Conservation (phyloP, 2,329 filamentous ascomycete species). For the Teratosphaeria gauchensis region DNA sequence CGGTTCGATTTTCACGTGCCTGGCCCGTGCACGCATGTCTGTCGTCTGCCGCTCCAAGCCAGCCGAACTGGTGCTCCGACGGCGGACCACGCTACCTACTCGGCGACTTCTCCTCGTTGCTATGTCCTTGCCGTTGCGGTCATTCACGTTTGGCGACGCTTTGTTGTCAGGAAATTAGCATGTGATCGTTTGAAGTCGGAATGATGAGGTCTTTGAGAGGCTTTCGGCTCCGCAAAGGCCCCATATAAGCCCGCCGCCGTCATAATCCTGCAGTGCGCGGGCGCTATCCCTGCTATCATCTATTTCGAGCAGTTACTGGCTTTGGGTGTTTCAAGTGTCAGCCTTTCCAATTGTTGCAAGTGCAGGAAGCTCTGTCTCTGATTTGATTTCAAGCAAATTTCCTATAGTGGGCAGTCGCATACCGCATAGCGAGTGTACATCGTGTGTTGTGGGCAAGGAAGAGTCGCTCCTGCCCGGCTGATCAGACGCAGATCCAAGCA, state of each 20-base stretch:
- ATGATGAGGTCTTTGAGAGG: neutral
- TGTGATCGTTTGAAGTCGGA: neutral
- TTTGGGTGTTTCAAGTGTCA: neutral
- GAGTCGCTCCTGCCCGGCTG: neutral
- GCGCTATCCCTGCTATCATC: neutral
- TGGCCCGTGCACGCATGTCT: neutral
- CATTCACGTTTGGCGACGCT: neutral
- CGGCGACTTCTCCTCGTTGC: neutral
- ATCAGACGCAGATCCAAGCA: neutral
- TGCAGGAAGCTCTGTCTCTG: neutral
- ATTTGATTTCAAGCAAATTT: neutral
- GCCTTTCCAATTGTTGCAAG: neutral
- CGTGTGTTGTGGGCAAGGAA: neutral
- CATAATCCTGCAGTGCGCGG: neutral
- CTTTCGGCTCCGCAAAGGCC: neutral
- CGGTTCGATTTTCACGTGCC: neutral
- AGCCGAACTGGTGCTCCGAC: neutral
- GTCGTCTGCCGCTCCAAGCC: neutral
- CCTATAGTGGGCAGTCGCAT: neutral
- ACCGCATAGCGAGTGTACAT: neutral
- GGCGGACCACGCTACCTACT: neutral
- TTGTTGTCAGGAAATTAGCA: neutral
- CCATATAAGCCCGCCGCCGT: neutral
- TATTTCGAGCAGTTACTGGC: too few species aligned
- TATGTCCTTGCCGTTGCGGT: neutral